Evolutionary conservation across 2,329 filamentous ascomycete genomes (phyloP).

Genomic region (Ceratocystis alfenasii): DNA sequence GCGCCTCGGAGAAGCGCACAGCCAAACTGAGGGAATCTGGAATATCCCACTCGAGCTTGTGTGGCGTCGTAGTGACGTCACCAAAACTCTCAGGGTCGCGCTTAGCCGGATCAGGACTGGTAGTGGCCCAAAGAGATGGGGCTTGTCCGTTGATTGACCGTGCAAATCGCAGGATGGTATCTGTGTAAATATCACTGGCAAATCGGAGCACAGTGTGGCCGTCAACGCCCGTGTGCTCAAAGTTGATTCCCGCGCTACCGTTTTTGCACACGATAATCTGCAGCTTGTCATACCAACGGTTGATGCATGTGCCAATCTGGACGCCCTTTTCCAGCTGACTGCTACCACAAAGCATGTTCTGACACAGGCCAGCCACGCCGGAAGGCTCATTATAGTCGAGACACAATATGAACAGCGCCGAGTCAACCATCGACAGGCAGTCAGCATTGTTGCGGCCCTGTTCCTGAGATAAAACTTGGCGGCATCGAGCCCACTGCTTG

Average conservation of each 20-base stretch:
- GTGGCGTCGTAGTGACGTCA: slow-evolving; percentile 82
- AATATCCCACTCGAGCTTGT: slow-evolving; percentile 98
- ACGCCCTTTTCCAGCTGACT: slow-evolving; percentile 85
- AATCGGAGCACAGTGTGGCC: slow-evolving; percentile 94
- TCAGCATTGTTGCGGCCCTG: slow-evolving; percentile 89
- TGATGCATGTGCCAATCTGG: slow-evolving; percentile 94
- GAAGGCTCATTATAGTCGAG: slow-evolving; percentile 82
- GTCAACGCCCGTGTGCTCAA: slow-evolving; percentile 95
- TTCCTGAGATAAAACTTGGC: slow-evolving; percentile 77
- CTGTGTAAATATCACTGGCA: slow-evolving; percentile 90
- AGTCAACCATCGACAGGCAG: slow-evolving; percentile 89
- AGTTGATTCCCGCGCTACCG: slow-evolving; percentile 96
- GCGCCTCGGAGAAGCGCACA: slow-evolving; percentile 86
- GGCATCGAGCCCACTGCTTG: slow-evolving; percentile 85
- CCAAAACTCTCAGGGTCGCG: slow-evolving; percentile 84
- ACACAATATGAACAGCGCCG: slow-evolving; percentile 82
- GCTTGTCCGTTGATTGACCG: slow-evolving; percentile 80
- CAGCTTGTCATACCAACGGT: slow-evolving; percentile 97
- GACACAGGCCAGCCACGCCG: slow-evolving; percentile 73
- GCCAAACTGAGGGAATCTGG: slow-evolving; percentile 80
- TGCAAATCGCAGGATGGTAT: slow-evolving; percentile 92
- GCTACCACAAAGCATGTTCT: slow-evolving; percentile 96
- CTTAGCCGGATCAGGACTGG: slow-evolving; percentile 84
- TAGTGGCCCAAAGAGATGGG: slow-evolving; percentile 80
- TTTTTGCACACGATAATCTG: slow-evolving; percentile 99